A percentile compares a stretch with the other conserved stretches of the same genome.
phyloP scores from a whole-genome alignment of 352 stramenopile genomes.

The Elongisporangium undulatum region DNA sequence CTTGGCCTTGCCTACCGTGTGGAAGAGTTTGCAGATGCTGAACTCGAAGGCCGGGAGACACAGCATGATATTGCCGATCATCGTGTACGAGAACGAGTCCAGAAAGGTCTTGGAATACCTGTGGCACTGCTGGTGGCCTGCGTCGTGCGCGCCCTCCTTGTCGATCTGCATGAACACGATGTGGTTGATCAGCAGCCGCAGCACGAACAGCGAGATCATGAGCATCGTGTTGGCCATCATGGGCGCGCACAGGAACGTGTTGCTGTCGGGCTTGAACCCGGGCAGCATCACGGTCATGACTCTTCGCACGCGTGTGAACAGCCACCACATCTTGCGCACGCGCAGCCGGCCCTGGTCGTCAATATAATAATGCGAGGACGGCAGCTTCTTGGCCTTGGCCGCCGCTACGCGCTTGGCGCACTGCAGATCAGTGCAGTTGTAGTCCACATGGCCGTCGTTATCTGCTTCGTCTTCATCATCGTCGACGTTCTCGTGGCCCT shows the following conservation, averaged over 20 bases:
- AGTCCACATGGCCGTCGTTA: background rate
- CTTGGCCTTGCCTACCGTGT: constrained; percentile 15
- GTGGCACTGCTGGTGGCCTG: constrained; percentile 29
- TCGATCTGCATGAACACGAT: constrained; percentile 37
- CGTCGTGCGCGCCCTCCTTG: constrained; percentile 9
- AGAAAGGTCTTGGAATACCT: constrained; percentile 58
- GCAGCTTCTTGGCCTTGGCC: constrained; percentile 6
- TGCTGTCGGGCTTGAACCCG: constrained; percentile 67
- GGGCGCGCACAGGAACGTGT: constrained; percentile 65
- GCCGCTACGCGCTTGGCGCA: background rate
- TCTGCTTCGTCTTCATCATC: background rate
- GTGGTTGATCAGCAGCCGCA: constrained; percentile 44
- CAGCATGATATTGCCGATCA: constrained; percentile 56
- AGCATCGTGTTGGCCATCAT: constrained; percentile 77
- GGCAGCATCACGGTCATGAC: constrained; percentile 42
- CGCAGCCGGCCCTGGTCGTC: constrained; percentile 40
- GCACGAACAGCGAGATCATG: constrained; percentile 49
- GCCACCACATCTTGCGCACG: constrained; percentile 49
- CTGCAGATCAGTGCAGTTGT: background rate
- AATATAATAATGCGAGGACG: constrained; percentile 67
- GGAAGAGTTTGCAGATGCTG: constrained; percentile 47
- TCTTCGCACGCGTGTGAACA: constrained; percentile 42
- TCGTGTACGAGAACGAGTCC: constrained; percentile 59
- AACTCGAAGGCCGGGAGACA: constrained; percentile 68
- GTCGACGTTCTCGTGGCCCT: background rate